Evolutionary conservation across 495 filamentous ascomycete species (phyloP).

Genomic region (Aspergillus leporis): DNA sequence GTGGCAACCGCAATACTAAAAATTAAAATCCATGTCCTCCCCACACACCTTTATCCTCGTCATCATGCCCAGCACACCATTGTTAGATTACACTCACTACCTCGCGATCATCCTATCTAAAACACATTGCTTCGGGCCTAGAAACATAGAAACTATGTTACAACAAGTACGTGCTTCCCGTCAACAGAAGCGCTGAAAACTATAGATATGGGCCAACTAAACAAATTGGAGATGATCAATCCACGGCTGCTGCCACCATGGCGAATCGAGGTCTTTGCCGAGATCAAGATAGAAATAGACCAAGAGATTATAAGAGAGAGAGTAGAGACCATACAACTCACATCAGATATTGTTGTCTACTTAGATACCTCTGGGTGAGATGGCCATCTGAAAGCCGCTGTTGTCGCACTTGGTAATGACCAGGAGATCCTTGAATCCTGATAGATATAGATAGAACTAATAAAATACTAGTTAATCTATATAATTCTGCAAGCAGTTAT

Average conservation of each 20-base stretch:
- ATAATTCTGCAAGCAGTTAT: not conserved
- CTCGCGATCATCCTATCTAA: slow-evolving; percentile 10
- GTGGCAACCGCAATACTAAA: slow-evolving; percentile 15
- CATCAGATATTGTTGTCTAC: slow-evolving; percentile 13
- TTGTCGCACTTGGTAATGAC: slow-evolving; percentile 8
- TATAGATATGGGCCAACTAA: slow-evolving; percentile 15
- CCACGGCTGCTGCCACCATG: slow-evolving; percentile 20
- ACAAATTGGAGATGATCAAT: slow-evolving; percentile 24
- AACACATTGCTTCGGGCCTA: slow-evolving; percentile 9
- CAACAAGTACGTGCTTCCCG: slow-evolving; percentile 11
- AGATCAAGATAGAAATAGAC: slow-evolving; percentile 21
- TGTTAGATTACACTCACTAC: slow-evolving; percentile 13
- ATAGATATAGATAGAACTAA: no score
- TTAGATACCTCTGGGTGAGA: slow-evolving; percentile 15
- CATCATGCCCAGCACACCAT: slow-evolving; percentile 9
- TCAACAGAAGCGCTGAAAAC: slow-evolving; percentile 21
- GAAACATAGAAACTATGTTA: slow-evolving; percentile 17
- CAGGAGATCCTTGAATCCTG: no score
- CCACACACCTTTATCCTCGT: slow-evolving; percentile 10
- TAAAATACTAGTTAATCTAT: no score
- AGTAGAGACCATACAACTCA: not conserved
- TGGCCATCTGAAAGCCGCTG: slow-evolving; percentile 15
- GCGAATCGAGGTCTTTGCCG: slow-evolving; percentile 9
- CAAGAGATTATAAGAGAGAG: slow-evolving; percentile 15
- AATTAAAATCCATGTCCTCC: slow-evolving; percentile 15